Percentiles rank a stretch among this genome's conserved stretches.
phyloP scores from a whole-genome alignment of 2,329 filamentous ascomycete species.

The Aspergillus tanneri region DNA sequence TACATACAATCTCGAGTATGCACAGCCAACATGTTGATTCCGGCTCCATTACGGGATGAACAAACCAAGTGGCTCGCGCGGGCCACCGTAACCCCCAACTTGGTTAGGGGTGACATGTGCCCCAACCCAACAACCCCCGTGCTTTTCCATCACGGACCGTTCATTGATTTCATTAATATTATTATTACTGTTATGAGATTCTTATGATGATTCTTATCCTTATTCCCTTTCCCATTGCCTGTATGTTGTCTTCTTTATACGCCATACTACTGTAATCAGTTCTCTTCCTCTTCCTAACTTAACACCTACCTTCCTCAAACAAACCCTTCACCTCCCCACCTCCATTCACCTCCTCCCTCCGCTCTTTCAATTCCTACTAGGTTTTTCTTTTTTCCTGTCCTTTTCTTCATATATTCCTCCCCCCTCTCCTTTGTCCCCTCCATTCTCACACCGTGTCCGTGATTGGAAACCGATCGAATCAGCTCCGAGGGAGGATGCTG shows the following conservation, averaged over 20 bases:
- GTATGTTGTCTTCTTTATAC: neutral
- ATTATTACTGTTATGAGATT: neutral
- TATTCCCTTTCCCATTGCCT: neutral
- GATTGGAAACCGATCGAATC: constrained; percentile 14
- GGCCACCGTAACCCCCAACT: constrained; percentile 25
- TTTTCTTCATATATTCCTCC: constrained; percentile 3
- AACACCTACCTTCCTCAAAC: neutral
- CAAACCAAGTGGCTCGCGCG: constrained; percentile 15
- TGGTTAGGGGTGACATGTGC: constrained; percentile 28
- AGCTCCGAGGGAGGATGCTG: constrained; percentile 34
- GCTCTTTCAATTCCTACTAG: constrained; percentile 1
- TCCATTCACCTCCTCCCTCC: constrained; percentile 2
- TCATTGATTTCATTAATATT: neutral
- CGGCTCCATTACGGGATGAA: neutral
- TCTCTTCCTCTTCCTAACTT: neutral
- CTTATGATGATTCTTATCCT: neutral
- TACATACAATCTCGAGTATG: too few species aligned
- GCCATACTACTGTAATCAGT: neutral
- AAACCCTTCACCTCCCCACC: neutral
- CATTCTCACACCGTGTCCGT: neutral
- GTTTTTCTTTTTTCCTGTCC: constrained; percentile 12
- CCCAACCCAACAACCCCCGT: constrained; percentile 26
- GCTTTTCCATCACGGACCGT: constrained; percentile 20
- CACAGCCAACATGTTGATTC: neutral
- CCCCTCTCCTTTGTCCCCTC: constrained; percentile 4